These are phyloP conservation scores for Xylaria scruposa DNA, from an alignment of 495 filamentous ascomycete genomes.

Conservation along the genomic window DNA sequence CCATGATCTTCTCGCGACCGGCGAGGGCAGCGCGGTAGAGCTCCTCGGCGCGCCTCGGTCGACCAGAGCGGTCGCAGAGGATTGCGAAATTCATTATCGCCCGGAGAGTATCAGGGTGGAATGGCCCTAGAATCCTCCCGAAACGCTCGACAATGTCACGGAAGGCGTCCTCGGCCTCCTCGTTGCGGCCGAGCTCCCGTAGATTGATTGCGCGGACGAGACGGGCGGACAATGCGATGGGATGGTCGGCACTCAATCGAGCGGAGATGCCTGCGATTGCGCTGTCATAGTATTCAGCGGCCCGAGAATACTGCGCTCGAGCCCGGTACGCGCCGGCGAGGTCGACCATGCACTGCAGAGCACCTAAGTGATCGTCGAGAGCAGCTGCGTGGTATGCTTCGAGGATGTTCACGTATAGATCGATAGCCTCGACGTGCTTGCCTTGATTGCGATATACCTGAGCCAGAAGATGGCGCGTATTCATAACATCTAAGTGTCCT, in stretches of 20 bases:
- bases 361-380: conserved; percentile 14
- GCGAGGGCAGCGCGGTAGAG: conserved; percentile 9
- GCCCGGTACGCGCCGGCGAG: conserved; percentile 16
- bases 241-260: conserved; percentile 6
- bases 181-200: conserved; percentile 1
- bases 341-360: conserved; percentile 14
- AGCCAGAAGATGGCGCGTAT: conserved; percentile 15
- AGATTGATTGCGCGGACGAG: conserved; percentile 11
- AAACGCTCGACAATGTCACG: conserved; percentile 14
- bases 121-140: conserved; percentile 6
- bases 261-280: conserved; percentile 13
- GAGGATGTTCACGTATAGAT: background rate
- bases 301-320: background rate
- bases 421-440: conserved; percentile 2
- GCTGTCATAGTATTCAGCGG: conserved; percentile 16
- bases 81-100: conserved; percentile 20
- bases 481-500: background rate
- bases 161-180: conserved; percentile 17
- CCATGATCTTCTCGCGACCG: conserved; percentile 17
- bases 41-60: conserved; percentile 1
- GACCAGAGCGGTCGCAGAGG: conserved; percentile 5
- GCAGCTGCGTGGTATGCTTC: conserved; percentile 12
- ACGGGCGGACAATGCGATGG: conserved; percentile 13
- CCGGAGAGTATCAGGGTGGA: conserved; percentile 13
- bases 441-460: conserved; percentile 17